Percentiles rank a stretch among this genome's conserved stretches.
Conservation (phyloP, 768 basidiomycete species). For the Hypholoma fasciculare region DNA sequence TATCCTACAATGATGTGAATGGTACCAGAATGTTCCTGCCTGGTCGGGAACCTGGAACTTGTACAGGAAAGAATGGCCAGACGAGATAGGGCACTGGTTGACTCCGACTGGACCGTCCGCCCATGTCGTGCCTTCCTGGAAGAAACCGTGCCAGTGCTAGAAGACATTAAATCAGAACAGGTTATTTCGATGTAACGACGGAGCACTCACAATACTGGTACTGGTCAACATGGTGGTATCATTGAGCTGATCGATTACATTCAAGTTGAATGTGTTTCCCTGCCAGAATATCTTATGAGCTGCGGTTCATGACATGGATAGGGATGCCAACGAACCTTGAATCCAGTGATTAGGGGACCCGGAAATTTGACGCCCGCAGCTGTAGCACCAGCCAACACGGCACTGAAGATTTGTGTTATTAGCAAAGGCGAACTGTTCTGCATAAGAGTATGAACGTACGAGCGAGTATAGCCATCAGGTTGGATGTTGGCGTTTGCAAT, state of each 20-base stretch:
- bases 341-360: conserved; percentile 24
- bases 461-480: conserved; percentile 51
- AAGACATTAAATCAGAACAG: not conserved
- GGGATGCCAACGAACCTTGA: conserved; percentile 15
- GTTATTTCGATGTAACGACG: not conserved
- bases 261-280: conserved; percentile 34
- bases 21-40: conserved; percentile 48
- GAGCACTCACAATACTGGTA: conserved; percentile 29
- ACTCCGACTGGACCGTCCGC: conserved; percentile 42
- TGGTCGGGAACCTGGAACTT: conserved; percentile 32
- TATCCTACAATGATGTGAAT: conserved; percentile 31
- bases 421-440: not conserved
- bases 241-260: conserved; percentile 38
- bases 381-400: conserved; percentile 23
- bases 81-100: conserved; percentile 42
- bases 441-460: conserved; percentile 8
- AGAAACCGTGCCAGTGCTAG: conserved; percentile 49
- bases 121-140: conserved; percentile 34
- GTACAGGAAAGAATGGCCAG: conserved; percentile 40
- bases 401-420: conserved; percentile 8
- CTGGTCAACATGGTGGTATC: conserved; percentile 37
- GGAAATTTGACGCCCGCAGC: conserved; percentile 17
- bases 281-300: conserved; percentile 9
- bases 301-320: not conserved
- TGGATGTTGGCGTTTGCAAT: conserved; percentile 44